Evolutionary conservation across 495 filamentous ascomycete species (phyloP), one percentile per base, ranked within the genome.

Genomic region (Penicillium diatomitis): DNA sequence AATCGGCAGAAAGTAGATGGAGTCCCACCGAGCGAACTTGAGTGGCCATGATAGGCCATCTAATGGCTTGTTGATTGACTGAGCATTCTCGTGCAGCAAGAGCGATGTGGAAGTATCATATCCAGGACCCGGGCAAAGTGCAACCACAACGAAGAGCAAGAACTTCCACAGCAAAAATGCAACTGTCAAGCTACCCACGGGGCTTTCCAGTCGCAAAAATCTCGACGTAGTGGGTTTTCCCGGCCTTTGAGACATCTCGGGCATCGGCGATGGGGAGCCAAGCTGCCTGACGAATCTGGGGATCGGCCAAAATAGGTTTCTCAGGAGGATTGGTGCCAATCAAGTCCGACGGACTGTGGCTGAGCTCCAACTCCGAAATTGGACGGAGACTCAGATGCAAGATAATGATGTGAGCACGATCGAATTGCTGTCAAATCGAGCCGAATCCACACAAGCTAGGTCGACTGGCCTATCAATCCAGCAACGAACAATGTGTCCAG

Each of bases 41-140:
- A 64, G 51, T 11, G 67, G 47, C 29, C 56, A 57, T 0, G 63
- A 53, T 5, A 67, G 57, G 5, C 56, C 52, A n/a, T 44, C 39
- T 20, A 51, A 35, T 27, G 54, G 44, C 33, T 46, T 47, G 53
- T 46, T 42, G 46, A 51, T 38, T 11, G 49, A 10, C 51, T 51
- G 41, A 42, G 42, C 45, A 12, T 33, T 40, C 41, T 58, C 57
- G 50, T 56, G 50, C 41, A 71, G 60, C 29, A 88, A 57, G 33
- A 95, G 74, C 6, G 71, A 71, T 29, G 81, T 87, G 29, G 92
- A 97, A 9, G 89, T 95, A 63, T 98, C 92, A 67, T 98, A 98
- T 34, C 87, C 84, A 6, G 76, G 75, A 7, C 87, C 83, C 12
- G 90, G 85, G 53, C 77, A 79, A 41, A 68, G 63, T 40, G 78